Conservation (phyloP, 768 basidiomycete genomes). For the Lactarius hengduanensis region DNA sequence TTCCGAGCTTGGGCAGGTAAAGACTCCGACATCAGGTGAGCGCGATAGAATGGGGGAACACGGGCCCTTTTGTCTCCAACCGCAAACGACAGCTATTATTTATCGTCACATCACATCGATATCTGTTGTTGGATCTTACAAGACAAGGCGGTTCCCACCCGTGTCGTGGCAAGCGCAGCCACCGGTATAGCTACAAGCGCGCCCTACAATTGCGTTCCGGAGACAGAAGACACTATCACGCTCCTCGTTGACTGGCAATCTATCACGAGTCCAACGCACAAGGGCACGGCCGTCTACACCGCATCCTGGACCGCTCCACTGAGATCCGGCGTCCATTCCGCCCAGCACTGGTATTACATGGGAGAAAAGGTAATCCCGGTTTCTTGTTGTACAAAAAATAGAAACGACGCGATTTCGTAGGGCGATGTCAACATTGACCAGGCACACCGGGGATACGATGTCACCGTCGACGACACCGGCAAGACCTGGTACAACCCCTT, state of each 20-base stretch:
- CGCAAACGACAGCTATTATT: conserved; percentile 66
- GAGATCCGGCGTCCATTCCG: conserved; percentile 85
- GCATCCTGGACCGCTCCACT: conserved; percentile 94
- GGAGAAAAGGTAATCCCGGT: conserved; percentile 67
- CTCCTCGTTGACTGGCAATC: conserved; percentile 94
- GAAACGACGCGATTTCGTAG: conserved; percentile 39
- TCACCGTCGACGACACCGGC: conserved; percentile 81
- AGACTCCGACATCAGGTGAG: conserved; percentile 85
- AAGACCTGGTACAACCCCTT: conserved; percentile 88
- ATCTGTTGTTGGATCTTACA: conserved; percentile 85
- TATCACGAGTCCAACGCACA: conserved; percentile 66
- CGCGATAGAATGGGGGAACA: background rate
- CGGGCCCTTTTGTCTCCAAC: background rate
- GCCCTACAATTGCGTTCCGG: conserved; percentile 81
- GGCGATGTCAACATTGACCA: conserved; percentile 93
- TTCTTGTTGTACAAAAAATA: background rate
- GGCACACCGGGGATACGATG: conserved; percentile 90
- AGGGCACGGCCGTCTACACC: conserved; percentile 87
- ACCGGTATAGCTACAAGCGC: conserved; percentile 88
- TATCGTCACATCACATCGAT: conserved; percentile 93
- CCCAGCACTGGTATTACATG: conserved; percentile 96
- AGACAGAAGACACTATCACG: conserved; percentile 94
- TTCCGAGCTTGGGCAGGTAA: conserved; percentile 96
- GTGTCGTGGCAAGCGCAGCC: conserved; percentile 88
- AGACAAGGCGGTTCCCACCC: conserved; percentile 70